Evolutionary conservation across 257 asterid genomes (phyloP).

Genomic region (Nyctanthes arbortristis): DNA sequence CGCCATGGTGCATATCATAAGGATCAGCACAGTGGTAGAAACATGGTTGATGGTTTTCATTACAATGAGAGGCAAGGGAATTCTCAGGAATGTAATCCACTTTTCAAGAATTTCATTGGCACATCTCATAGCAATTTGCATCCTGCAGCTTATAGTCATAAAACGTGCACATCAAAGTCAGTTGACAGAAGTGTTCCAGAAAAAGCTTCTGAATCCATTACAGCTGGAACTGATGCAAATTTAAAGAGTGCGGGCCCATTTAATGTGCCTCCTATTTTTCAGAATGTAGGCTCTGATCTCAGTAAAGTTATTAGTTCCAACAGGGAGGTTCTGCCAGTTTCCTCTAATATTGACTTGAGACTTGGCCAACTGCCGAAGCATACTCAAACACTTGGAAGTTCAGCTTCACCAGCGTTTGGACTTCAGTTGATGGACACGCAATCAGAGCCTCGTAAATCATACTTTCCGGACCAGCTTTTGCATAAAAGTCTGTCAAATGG

Average conservation of each 20-base stretch:
- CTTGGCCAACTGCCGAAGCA: slow-evolving; percentile 54
- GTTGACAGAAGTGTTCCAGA: slow-evolving; percentile 25
- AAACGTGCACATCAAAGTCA: slow-evolving; percentile 29
- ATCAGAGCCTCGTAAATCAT: slow-evolving; percentile 20
- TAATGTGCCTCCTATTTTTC: slow-evolving; percentile 25
- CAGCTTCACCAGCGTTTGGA: slow-evolving; percentile 22
- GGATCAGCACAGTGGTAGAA: slow-evolving; percentile 30
- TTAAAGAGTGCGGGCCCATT: slow-evolving; percentile 31
- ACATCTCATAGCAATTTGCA: slow-evolving; percentile 26
- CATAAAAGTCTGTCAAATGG: slow-evolving; percentile 29
- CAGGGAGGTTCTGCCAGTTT: slow-evolving; percentile 32
- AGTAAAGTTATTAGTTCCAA: slow-evolving; percentile 21
- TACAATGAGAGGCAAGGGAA: slow-evolving; percentile 28
- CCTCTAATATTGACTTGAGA: slow-evolving; percentile 54
- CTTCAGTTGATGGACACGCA: slow-evolving; percentile 23
- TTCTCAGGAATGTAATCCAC: slow-evolving; percentile 25
- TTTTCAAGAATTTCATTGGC: slow-evolving; percentile 25
- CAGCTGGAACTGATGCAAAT: slow-evolving; percentile 25
- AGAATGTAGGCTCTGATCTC: slow-evolving; percentile 29
- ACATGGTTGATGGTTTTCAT: slow-evolving; percentile 20
- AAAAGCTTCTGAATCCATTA: slow-evolving; percentile 31
- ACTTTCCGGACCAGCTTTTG: slow-evolving; percentile 31
- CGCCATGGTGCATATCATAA: slow-evolving; percentile 23
- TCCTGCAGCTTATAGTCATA: slow-evolving; percentile 29
- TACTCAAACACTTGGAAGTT: slow-evolving; percentile 33